A percentile compares a stretch with the other conserved stretches of the same genome.
phyloP scores from a whole-genome alignment of 2,329 filamentous ascomycete genomes.

The Fusarium acutatum region DNA sequence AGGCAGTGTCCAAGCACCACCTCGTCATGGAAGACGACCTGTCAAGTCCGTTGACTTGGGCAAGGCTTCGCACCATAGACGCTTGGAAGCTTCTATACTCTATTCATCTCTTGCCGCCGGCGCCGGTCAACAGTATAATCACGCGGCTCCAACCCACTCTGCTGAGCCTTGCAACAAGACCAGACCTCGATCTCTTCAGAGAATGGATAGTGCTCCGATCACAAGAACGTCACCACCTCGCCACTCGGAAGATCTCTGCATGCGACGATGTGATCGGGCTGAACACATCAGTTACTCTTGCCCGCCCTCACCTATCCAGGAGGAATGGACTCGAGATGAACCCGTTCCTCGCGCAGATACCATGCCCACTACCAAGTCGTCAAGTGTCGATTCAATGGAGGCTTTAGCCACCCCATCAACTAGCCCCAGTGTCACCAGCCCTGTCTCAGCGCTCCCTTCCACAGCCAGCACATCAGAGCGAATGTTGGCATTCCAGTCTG shows the following conservation, averaged over 20 bases:
- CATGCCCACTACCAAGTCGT: slow-evolving; percentile 57
- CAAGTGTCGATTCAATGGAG: slow-evolving; percentile 61
- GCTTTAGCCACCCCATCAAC: slow-evolving; percentile 61
- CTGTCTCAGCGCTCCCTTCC: slow-evolving; percentile 53
- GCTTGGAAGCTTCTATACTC: slow-evolving; percentile 49
- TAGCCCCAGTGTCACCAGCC: slow-evolving; percentile 62
- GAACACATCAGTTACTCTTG: slow-evolving; percentile 48
- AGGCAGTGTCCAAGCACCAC: slow-evolving; percentile 62
- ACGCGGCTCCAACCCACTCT: slow-evolving; percentile 56
- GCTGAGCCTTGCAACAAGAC: slow-evolving; percentile 48
- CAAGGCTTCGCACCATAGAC: slow-evolving; percentile 40
- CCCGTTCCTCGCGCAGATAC: slow-evolving; percentile 51
- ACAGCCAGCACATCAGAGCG: slow-evolving; percentile 56
- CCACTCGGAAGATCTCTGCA: slow-evolving; percentile 19
- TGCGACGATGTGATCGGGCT: slow-evolving; percentile 5
- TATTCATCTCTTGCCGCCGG: slow-evolving; percentile 49
- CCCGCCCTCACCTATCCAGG: slow-evolving; percentile 58
- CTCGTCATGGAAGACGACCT: slow-evolving; percentile 55
- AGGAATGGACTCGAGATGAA: slow-evolving; percentile 45
- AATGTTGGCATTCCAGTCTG: slow-evolving; percentile 66
- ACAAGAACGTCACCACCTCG: slow-evolving; percentile 23
- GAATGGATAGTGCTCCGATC: slow-evolving; percentile 45
- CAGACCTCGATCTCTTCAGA: slow-evolving; percentile 59
- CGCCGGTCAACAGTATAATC: slow-evolving; percentile 52
- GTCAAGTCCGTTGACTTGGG: slow-evolving; percentile 55